A percentile compares a stretch with the other conserved stretches of the same genome.
These are phyloP conservation scores for Ophiostoma fasciatum DNA, from an alignment of 2,329 filamentous ascomycete species.

Conservation along the genomic window DNA sequence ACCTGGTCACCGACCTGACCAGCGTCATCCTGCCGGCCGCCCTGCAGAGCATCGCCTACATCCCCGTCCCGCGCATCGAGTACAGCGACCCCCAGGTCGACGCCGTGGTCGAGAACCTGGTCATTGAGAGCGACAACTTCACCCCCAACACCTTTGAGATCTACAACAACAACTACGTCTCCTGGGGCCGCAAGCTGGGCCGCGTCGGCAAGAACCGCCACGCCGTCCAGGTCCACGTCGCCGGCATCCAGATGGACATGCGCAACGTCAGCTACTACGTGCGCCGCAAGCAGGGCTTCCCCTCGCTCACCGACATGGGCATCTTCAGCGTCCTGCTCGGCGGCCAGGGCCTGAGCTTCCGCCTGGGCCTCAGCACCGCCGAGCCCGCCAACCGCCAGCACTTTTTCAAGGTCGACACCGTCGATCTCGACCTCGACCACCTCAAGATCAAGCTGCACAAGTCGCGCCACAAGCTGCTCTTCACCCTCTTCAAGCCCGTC, in stretches of 20 bases:
- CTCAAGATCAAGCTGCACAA: conserved; percentile 83
- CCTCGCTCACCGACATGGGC: conserved; percentile 72
- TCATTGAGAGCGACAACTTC: conserved; percentile 92
- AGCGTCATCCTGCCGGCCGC: conserved; percentile 73
- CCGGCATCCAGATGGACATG: conserved; percentile 85
- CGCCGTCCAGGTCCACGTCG: conserved; percentile 65
- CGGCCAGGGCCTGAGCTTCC: conserved; percentile 81
- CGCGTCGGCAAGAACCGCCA: conserved; percentile 77
- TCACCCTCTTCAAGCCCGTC: conserved; percentile 73
- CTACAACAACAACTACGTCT: conserved; percentile 83
- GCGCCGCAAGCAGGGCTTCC: conserved; percentile 90
- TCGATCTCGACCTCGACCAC: conserved; percentile 67
- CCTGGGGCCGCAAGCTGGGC: conserved; percentile 82
- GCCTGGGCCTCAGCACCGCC: conserved; percentile 72
- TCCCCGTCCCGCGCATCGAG: conserved; percentile 89
- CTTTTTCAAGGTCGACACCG: conserved; percentile 90
- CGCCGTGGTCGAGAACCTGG: conserved; percentile 82
- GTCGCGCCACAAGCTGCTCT: conserved; percentile 88
- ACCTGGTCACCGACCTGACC: conserved; percentile 76
- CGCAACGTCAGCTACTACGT: conserved; percentile 87
- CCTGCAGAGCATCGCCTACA: conserved; percentile 75
- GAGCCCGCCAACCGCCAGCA: conserved; percentile 61
- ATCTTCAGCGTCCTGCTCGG: conserved; percentile 78
- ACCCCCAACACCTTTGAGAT: conserved; percentile 86
- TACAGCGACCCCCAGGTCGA: conserved; percentile 75